Evolutionary conservation across 2,329 filamentous ascomycete species (phyloP).

Genomic region (Herpomyces periplanetae): DNA sequence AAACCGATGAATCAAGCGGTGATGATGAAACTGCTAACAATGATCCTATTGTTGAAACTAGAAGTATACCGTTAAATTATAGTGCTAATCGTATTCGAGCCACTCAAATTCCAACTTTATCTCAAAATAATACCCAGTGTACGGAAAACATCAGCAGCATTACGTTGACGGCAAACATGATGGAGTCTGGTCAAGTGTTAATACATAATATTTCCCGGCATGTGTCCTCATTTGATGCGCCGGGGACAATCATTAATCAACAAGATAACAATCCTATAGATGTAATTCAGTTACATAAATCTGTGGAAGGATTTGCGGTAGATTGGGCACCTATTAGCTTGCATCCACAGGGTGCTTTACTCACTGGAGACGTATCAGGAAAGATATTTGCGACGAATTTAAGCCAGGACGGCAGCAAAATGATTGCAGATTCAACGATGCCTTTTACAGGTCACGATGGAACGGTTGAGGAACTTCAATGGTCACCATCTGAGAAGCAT

Average conservation of each 20-base stretch:
- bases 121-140: no score
- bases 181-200: slow-evolving; percentile 48
- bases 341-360: slow-evolving; percentile 36
- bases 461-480: slow-evolving; percentile 78
- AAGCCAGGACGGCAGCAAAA: slow-evolving; percentile 53
- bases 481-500: slow-evolving; percentile 66
- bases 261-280: slow-evolving; percentile 58
- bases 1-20: slow-evolving; percentile 25
- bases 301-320: slow-evolving; percentile 58
- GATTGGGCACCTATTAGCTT: slow-evolving; percentile 32
- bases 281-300: slow-evolving; percentile 60
- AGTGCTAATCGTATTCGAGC: slow-evolving; percentile 77
- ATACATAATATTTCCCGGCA: slow-evolving; percentile 85
- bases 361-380: slow-evolving; percentile 69
- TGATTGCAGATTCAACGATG: slow-evolving; percentile 47
- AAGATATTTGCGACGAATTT: slow-evolving; percentile 57
- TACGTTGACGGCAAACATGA: slow-evolving; percentile 64
- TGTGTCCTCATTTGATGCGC: slow-evolving; percentile 53
- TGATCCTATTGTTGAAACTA: slow-evolving; percentile 76
- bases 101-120: slow-evolving; percentile 41
- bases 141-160: slow-evolving; percentile 30
- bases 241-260: slow-evolving; percentile 35
- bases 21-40: slow-evolving; percentile 27
- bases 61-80: slow-evolving; percentile 42
- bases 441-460: slow-evolving; percentile 47